Evolutionary conservation across 2,329 filamentous ascomycete genomes (phyloP).

Genomic region (Penicillium sp.): DNA sequence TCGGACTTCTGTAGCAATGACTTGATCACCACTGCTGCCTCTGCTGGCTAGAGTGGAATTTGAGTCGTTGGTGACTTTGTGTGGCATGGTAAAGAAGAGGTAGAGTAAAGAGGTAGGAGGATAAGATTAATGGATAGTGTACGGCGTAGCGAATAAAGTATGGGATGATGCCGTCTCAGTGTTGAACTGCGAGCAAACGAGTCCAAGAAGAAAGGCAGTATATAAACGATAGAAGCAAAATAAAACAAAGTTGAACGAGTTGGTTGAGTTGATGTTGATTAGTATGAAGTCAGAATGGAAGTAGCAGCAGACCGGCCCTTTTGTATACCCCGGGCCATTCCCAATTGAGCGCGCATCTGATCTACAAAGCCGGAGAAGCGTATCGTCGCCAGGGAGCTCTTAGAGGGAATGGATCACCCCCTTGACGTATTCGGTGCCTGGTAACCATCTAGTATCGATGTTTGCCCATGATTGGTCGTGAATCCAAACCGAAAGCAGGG

Average conservation of each 20-base stretch:
- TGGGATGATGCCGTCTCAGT: constrained; percentile 16
- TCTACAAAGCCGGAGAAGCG: constrained; percentile 25
- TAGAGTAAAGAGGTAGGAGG: neutral
- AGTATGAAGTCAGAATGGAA: neutral
- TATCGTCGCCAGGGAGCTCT: constrained; percentile 20
- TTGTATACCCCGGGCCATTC: constrained; percentile 27
- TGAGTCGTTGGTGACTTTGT: constrained; percentile 37
- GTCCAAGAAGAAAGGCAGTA: neutral
- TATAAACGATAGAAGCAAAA: constrained; percentile 3
- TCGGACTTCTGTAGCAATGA: constrained; percentile 31
- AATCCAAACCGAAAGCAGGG: constrained; percentile 16
- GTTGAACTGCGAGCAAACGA: constrained; percentile 24
- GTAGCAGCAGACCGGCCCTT: constrained; percentile 13
- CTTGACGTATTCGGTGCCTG: constrained; percentile 27
- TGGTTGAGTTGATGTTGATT: constrained; percentile 1
- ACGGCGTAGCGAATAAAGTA: neutral
- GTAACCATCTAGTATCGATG: constrained; percentile 7
- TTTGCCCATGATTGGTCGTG: neutral
- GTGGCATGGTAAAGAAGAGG: constrained; percentile 28
- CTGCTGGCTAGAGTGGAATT: constrained; percentile 36
- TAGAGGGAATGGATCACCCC: constrained; percentile 25
- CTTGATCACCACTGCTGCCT: constrained; percentile 31
- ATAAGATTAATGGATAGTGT: constrained; percentile 1
- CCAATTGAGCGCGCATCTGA: constrained; percentile 24
- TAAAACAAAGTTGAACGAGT: neutral